phyloP scores from a whole-genome alignment of 2,329 filamentous ascomycete genomes.

The Tolypocladium nubicola region DNA sequence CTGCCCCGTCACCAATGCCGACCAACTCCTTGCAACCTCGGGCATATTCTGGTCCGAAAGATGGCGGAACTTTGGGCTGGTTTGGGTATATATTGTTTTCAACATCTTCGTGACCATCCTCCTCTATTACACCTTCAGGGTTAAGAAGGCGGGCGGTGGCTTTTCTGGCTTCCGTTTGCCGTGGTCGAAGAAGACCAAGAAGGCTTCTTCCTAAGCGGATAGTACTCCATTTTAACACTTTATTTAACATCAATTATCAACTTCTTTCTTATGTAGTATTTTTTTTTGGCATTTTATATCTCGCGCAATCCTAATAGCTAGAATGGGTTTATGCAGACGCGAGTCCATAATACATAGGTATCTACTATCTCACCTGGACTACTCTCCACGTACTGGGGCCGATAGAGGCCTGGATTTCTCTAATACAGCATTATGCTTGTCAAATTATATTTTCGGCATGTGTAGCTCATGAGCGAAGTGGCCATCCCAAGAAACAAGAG shows the following conservation, averaged over 20 bases:
- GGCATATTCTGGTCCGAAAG: constrained; percentile 40
- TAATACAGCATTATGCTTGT: too few relatives aligned
- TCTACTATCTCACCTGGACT: too few relatives aligned
- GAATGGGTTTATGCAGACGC: neutral
- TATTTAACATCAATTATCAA: neutral
- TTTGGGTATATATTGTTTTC: constrained; percentile 57
- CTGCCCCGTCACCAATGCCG: constrained; percentile 52
- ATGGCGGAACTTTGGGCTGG: constrained; percentile 61
- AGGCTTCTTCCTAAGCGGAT: neutral
- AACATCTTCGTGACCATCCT: constrained; percentile 48
- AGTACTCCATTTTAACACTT: neutral
- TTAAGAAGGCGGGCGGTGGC: constrained; percentile 25
- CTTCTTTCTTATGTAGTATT: neutral
- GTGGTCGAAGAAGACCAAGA: constrained; percentile 5
- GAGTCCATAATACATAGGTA: neutral
- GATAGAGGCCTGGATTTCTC: too few relatives aligned
- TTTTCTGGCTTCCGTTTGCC: constrained; percentile 2
- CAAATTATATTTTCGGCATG: neutral
- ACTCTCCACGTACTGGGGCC: too few relatives aligned
- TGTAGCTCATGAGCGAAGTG: neutral
- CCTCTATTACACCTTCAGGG: constrained; percentile 53
- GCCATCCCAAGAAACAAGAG: too few relatives aligned
- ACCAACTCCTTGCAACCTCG: constrained; percentile 43
- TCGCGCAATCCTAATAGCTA: neutral
- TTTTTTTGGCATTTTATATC: neutral